phyloP scores from a whole-genome alignment of 768 basidiomycete species.

The Dictyophora rubrovolvata region DNA sequence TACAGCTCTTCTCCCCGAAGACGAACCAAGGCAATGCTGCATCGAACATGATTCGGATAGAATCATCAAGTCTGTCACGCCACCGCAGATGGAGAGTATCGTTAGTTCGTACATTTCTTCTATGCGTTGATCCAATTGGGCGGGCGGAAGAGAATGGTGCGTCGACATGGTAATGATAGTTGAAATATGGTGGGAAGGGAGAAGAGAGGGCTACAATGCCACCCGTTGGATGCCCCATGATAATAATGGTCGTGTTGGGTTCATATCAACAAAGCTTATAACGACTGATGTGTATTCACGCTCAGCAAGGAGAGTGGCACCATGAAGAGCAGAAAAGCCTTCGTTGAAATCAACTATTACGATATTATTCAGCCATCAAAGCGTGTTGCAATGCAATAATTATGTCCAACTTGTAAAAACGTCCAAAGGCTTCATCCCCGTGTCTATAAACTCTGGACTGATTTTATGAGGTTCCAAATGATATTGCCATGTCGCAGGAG shows the following conservation, averaged over 20 bases:
- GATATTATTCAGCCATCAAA: background rate
- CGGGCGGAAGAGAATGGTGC: constrained; percentile 81
- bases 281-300: constrained; percentile 62
- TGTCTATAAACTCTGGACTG: constrained; percentile 39
- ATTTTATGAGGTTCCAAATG: constrained; percentile 46
- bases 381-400: background rate
- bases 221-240: constrained; percentile 97
- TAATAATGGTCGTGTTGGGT: constrained; percentile 47
- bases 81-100: constrained; percentile 82
- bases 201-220: constrained; percentile 76
- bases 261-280: constrained; percentile 72
- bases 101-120: constrained; percentile 63
- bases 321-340: constrained; percentile 92
- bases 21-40: constrained; percentile 3
- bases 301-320: constrained; percentile 76
- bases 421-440: constrained; percentile 52
- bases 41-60: constrained; percentile 72
- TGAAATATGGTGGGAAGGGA: constrained; percentile 57
- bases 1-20: constrained; percentile 40
- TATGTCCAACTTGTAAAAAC: constrained; percentile 66
- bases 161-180: constrained; percentile 94
- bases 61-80: constrained; percentile 84
- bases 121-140: constrained; percentile 73
- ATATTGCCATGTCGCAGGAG: constrained; percentile 77
- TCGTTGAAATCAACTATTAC: constrained; percentile 89